phyloP scores from a whole-genome alignment of 768 basidiomycete genomes.

The Auricularia heimuer region DNA sequence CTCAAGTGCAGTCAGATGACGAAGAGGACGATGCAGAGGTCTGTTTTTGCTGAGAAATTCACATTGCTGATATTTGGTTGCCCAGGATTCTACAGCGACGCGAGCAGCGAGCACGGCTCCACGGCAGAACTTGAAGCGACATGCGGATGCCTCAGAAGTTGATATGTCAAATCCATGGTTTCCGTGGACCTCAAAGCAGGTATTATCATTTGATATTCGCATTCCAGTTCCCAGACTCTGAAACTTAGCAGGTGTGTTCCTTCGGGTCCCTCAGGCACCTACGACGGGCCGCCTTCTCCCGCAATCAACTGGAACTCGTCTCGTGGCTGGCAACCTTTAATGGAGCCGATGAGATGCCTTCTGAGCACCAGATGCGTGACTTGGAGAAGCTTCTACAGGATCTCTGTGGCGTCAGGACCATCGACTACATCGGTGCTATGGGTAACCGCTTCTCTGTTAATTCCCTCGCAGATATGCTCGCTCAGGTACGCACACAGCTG shows the following conservation, averaged over 20 bases:
- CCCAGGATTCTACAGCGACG: not conserved
- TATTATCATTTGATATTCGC: not conserved
- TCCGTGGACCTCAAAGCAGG: not conserved
- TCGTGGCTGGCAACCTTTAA: not conserved
- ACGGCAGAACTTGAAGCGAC: not conserved
- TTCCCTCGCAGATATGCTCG: slow-evolving; percentile 20
- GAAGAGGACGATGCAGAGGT: not conserved
- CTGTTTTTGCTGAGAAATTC: not conserved
- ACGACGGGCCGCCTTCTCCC: not conserved
- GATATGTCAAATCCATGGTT: not conserved
- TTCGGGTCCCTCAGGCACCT: not conserved
- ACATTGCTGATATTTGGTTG: not conserved
- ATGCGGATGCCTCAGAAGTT: not conserved
- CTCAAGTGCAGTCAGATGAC: not conserved
- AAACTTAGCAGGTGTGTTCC: not conserved
- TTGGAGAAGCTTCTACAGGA: slow-evolving; percentile 14
- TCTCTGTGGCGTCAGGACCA: slow-evolving; percentile 21
- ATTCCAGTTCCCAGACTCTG: not conserved
- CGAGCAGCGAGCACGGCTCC: not conserved
- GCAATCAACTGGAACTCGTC: not conserved
- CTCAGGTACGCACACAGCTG: slow-evolving; percentile 17
- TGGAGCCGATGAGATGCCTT: not conserved
- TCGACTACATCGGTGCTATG: slow-evolving; percentile 21
- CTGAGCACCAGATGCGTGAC: slow-evolving; percentile 5
- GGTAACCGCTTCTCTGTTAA: slow-evolving; percentile 27